These are phyloP conservation scores for Austroboletus novae-zelandiae DNA, from an alignment of 1,284 basidiomycete species.

Conservation along the genomic window DNA sequence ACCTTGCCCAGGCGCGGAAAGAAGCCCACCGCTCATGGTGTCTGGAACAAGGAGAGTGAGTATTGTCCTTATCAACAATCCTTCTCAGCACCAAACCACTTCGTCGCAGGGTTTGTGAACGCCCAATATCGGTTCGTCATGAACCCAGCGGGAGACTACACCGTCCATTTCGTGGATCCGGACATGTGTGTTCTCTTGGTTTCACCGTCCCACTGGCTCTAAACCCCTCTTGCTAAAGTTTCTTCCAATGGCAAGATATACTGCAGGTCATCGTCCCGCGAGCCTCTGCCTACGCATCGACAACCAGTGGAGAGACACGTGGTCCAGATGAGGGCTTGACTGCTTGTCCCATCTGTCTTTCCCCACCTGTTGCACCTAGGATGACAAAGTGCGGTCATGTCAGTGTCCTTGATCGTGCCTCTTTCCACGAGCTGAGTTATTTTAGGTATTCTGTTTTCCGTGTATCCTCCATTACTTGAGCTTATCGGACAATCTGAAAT, in stretches of 20 bases:
- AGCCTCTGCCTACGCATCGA: constrained; percentile 58
- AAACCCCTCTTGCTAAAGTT: constrained; percentile 46
- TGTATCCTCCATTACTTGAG: constrained; percentile 92
- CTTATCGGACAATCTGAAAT: constrained; percentile 77
- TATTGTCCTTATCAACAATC: constrained; percentile 24
- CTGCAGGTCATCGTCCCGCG: constrained; percentile 93
- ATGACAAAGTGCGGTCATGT: constrained; percentile 99
- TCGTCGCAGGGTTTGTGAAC: constrained; percentile 77
- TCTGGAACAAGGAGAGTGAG: constrained; percentile 87
- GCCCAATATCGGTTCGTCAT: constrained; percentile 93
- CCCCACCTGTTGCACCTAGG: constrained; percentile 85
- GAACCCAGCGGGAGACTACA: constrained; percentile 90
- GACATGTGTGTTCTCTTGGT: constrained; percentile 68
- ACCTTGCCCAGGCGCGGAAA: constrained; percentile 71
- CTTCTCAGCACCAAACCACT: constrained; percentile 9
- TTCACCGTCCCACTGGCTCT: constrained; percentile 1
- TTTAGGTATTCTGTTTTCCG: constrained; percentile 83
- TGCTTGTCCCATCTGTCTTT: constrained; percentile 94
- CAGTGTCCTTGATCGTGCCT: constrained; percentile 37
- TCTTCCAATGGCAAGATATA: constrained; percentile 96
- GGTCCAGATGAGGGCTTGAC: constrained; percentile 58
- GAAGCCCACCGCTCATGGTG: constrained; percentile 57
- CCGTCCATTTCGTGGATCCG: constrained; percentile 92
- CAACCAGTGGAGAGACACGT: constrained; percentile 41
- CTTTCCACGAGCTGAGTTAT: constrained; percentile 12